Conservation (phyloP, 176 grass and related monocot species). For the Guadua angustifolia region DNA sequence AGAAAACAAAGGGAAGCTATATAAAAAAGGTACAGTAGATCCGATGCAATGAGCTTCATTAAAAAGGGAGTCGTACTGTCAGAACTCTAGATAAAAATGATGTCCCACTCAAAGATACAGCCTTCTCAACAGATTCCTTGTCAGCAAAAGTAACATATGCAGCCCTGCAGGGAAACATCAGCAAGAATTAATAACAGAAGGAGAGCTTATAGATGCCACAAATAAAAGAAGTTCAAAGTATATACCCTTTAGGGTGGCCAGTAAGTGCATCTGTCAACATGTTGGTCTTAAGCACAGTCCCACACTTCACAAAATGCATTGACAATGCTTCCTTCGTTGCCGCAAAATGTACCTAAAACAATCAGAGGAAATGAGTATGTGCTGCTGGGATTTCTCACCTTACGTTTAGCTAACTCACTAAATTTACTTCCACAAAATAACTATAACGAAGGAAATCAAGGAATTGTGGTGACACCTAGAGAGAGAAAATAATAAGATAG, state of each 20-base stretch:
- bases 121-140: slow-evolving; percentile 75
- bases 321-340: slow-evolving; percentile 78
- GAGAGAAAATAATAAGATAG: background rate
- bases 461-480: background rate
- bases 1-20: background rate
- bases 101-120: slow-evolving; percentile 71
- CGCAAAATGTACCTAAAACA: slow-evolving; percentile 87
- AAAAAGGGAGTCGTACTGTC: slow-evolving; percentile 52
- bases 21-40: slow-evolving; percentile 22
- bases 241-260: slow-evolving; percentile 81
- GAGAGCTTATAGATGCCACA: slow-evolving; percentile 14
- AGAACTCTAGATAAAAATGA: slow-evolving; percentile 79
- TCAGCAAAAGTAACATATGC: slow-evolving; percentile 71
- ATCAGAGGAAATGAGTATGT: background rate
- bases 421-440: slow-evolving; percentile 28
- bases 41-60: background rate
- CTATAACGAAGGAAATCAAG: slow-evolving; percentile 18
- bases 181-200: slow-evolving; percentile 6
- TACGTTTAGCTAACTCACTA: background rate
- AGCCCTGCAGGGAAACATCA: slow-evolving; percentile 52
- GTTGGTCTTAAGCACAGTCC: slow-evolving; percentile 61
- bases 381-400: background rate
- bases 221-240: slow-evolving; percentile 29
- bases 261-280: slow-evolving; percentile 74
- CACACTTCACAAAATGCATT: slow-evolving; percentile 77